A percentile compares a stretch with the other conserved stretches of the same genome.
Evolutionary conservation across 176 grass and related monocot genomes (phyloP).

Genomic region (Avena atlantica): DNA sequence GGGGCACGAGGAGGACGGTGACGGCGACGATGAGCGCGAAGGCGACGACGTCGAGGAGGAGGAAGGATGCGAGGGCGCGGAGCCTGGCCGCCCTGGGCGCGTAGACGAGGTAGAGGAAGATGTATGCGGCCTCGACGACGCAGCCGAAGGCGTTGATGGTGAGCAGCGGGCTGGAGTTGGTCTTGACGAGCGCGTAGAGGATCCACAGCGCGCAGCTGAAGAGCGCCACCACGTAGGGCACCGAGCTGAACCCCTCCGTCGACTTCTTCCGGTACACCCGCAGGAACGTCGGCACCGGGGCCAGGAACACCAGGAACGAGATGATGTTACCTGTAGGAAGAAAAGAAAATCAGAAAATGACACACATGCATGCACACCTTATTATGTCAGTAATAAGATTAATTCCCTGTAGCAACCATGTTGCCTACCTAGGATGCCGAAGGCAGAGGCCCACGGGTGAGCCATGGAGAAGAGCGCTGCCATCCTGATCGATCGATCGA

Average conservation of each 20-base stretch:
- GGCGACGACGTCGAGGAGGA: slow-evolving; percentile 74
- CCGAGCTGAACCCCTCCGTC: slow-evolving; percentile 80
- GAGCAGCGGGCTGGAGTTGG: slow-evolving; percentile 69
- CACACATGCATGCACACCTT: background rate
- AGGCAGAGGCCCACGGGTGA: slow-evolving; percentile 70
- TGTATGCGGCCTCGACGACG: slow-evolving; percentile 72
- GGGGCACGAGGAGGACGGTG: slow-evolving; percentile 48
- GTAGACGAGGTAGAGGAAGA: slow-evolving; percentile 69
- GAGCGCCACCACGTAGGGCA: slow-evolving; percentile 85
- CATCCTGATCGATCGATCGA: slow-evolving; percentile 16
- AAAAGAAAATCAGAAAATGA: background rate
- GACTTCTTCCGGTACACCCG: slow-evolving; percentile 72
- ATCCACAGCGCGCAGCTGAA: slow-evolving; percentile 96
- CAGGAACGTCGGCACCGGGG: slow-evolving; percentile 71
- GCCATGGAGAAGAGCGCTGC: slow-evolving; percentile 64
- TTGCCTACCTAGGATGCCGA: slow-evolving; percentile 74
- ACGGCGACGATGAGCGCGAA: slow-evolving; percentile 61
- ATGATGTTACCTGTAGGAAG: slow-evolving; percentile 72
- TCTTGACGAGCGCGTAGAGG: slow-evolving; percentile 77
- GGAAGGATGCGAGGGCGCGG: slow-evolving; percentile 49
- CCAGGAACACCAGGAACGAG: slow-evolving; percentile 90
- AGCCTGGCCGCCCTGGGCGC: slow-evolving; percentile 55
- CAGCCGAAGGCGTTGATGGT: slow-evolving; percentile 85
- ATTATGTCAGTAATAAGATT: slow-evolving; percentile 9
- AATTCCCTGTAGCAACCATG: background rate